Conservation (phyloP, 2,329 filamentous ascomycete genomes). For the Neoscytalidium dimidiatum region DNA sequence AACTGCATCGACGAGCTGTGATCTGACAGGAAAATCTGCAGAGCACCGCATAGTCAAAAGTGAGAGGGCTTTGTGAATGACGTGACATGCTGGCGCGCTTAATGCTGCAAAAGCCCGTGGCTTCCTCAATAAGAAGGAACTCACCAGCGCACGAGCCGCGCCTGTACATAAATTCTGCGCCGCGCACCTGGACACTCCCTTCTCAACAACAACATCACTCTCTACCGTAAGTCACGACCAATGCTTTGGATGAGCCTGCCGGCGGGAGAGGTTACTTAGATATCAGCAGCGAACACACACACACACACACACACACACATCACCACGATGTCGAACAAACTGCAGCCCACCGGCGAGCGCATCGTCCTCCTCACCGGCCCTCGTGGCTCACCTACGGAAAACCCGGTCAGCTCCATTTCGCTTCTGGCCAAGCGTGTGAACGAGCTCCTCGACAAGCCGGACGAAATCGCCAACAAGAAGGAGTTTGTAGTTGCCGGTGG, state of each 20-base stretch:
- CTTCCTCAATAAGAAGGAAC: neutral
- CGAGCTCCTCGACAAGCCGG: conserved; percentile 22
- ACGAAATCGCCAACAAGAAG: conserved; percentile 16
- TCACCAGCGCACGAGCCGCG: neutral
- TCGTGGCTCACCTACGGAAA: neutral
- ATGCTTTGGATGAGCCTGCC: too few species aligned
- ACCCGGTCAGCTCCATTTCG: neutral
- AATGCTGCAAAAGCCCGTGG: neutral
- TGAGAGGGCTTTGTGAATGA: neutral
- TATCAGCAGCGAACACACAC: too few species aligned
- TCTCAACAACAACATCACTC: neutral
- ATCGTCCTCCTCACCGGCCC: neutral
- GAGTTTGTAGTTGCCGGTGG: conserved; percentile 33
- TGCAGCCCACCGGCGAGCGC: neutral
- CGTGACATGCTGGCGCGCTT: neutral
- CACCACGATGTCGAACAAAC: neutral
- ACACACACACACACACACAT: too few species aligned
- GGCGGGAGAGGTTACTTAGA: too few species aligned
- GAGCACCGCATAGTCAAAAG: too few species aligned
- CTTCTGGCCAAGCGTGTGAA: conserved; percentile 19
- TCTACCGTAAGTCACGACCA: neutral
- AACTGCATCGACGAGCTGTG: too few species aligned
- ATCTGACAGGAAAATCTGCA: too few species aligned
- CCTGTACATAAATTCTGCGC: neutral
- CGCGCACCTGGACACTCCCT: neutral